Base-by-base conservation (phyloP, 108 stramenopile species). In the Nitzschia sp. region DNA sequence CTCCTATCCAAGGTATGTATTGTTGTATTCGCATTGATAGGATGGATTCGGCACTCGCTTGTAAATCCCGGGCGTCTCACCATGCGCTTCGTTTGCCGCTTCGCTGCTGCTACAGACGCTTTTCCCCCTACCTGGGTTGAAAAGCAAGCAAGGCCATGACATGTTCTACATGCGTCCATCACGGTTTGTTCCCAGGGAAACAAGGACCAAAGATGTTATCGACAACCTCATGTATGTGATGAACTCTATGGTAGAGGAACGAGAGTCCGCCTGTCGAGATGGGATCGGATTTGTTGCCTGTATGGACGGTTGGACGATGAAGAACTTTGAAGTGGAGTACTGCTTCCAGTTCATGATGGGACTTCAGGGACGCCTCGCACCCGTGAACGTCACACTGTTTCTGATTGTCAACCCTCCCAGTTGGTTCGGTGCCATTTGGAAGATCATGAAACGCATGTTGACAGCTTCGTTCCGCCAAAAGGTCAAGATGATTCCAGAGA, bases 101-200 rank as follows among this genome's bases (percentile, higher is more conserved):
- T 38, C 15, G 22, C 14, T 17, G 26, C 8, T 53, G 34, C 10
- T 17, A 17, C 37, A 82, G 67, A 81, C 80, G 7, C 63, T 82
- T 11, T 82, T 78, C 68, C 76, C 77, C 34, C 65, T 84, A 19
- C 83, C 83, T 43, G 78, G 78, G 20, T 50, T 80, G 11, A 54
- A 65, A 20, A 73, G 77, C 14, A 78, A 59, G 7, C 65, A 70
- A n/a, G 80, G 77, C 14, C 51, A 48, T 38, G 70, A 78, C 20
- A 59, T 78, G 60, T 78, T 83, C 57, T 84, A 78, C 73, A 84
- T 84, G 83, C 50, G 64, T 38, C 79, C 83, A 22, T 46, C 70
- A 6, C 83, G 79, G 20, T 80, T 63, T 69, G 70, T 79, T 63
- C 83, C 76, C 60, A 76, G 64, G 46, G 25, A 70, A 43, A 75